These are phyloP conservation scores for Vitis hybrid DNA, from an alignment of 177 flowering plant species.

Conservation along the genomic window DNA sequence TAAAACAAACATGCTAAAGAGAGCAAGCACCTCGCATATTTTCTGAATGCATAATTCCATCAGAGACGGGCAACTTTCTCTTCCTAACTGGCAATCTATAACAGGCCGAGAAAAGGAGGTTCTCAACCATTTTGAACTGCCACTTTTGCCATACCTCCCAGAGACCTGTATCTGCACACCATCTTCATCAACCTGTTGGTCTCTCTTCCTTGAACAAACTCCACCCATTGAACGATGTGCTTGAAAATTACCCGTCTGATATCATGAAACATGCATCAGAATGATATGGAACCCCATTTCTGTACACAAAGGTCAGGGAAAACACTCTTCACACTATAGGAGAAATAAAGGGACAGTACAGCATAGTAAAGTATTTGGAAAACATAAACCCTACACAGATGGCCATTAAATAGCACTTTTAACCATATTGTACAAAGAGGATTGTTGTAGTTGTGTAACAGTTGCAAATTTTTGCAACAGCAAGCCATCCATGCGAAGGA, in stretches of 20 bases:
- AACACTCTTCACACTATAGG: no score
- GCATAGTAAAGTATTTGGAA: no score
- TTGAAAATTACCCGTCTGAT: background rate
- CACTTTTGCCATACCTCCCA: conserved; percentile 51
- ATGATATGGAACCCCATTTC: no score
- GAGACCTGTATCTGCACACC: conserved; percentile 44
- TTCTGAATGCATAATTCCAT: conserved; percentile 61
- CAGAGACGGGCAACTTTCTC: conserved; percentile 51
- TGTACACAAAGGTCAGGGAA: no score
- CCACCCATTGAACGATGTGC: conserved; percentile 62
- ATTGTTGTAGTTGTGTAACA: no score
- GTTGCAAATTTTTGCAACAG: no score
- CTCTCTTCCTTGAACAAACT: conserved; percentile 85
- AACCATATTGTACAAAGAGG: no score
- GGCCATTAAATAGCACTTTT: no score
- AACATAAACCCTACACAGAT: no score
- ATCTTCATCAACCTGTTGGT: conserved; percentile 57
- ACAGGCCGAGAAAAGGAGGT: conserved; percentile 38
- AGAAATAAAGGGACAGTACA: no score
- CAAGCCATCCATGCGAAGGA: no score
- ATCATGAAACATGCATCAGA: no score
- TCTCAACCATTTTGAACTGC: conserved; percentile 71
- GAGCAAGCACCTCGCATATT: conserved; percentile 51
- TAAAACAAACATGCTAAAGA: background rate
- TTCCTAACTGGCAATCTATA: conserved; percentile 30